Conservation (phyloP, 2,329 filamentous ascomycete genomes). For the Lasiodiplodia sp. region DNA sequence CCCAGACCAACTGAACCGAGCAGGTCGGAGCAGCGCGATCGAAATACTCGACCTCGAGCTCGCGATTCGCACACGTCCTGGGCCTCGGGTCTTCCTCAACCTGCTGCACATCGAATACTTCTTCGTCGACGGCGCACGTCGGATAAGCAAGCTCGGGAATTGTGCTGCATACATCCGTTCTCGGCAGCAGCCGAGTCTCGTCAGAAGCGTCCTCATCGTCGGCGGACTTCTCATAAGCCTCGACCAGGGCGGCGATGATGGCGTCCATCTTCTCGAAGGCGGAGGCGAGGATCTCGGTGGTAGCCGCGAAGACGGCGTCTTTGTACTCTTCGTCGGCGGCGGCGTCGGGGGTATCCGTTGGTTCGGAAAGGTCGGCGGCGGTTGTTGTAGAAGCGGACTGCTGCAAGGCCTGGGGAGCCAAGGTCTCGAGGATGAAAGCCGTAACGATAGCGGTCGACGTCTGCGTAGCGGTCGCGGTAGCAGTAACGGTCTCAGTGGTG, state of each 20-base stretch:
- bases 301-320: not conserved
- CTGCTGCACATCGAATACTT: not conserved
- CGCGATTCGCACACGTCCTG: not conserved
- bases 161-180: not conserved
- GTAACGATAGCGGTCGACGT: not conserved
- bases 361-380: not conserved
- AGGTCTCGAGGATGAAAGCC: constrained; percentile 4
- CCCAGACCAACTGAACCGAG: not conserved
- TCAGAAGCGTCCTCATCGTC: not conserved
- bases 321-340: not conserved
- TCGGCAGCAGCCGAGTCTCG: too few species aligned
- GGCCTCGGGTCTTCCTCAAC: not conserved
- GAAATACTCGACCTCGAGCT: not conserved
- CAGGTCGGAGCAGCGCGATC: not conserved
- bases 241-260: not conserved
- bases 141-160: too few species aligned
- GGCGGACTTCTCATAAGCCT: not conserved
- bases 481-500: not conserved
- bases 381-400: not conserved
- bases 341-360: not conserved
- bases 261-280: constrained; percentile 10
- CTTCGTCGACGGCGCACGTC: not conserved
- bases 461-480: not conserved
- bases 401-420: not conserved
- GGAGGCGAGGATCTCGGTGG: not conserved